Evolutionary conservation across 768 basidiomycete genomes (phyloP).

Genomic region (Cystofilobasidium bisporidii): DNA sequence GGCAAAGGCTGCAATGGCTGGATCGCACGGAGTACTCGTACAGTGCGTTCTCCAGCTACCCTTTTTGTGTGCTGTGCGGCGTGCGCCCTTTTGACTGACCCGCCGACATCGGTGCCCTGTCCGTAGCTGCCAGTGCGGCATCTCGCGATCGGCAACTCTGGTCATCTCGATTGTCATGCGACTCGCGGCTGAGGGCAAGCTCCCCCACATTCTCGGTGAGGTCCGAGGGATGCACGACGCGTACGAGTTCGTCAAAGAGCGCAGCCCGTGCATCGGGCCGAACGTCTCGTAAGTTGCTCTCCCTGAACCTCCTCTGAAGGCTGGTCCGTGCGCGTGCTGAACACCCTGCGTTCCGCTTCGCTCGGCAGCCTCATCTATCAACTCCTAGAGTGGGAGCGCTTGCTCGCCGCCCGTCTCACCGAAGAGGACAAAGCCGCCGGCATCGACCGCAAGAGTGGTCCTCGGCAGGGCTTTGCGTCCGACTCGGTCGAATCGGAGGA

Average conservation of each 20-base stretch:
- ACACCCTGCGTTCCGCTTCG: too few species aligned
- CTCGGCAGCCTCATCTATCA: conserved; percentile 79
- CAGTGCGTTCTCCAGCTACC: conserved; percentile 51
- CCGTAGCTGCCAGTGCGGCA: conserved; percentile 80
- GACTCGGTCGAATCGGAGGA: conserved; percentile 29
- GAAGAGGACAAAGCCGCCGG: conserved; percentile 30
- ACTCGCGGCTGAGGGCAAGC: conserved; percentile 63
- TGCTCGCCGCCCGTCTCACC: conserved; percentile 31
- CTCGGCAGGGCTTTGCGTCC: conserved; percentile 36
- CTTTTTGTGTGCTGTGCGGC: background rate
- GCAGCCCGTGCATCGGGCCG: conserved; percentile 76
- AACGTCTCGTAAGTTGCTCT: conserved; percentile 78
- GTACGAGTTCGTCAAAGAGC: conserved; percentile 79
- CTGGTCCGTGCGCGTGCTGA: background rate
- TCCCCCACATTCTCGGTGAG: conserved; percentile 31
- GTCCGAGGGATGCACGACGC: conserved; percentile 70
- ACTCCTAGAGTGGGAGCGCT: conserved; percentile 79
- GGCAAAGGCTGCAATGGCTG: conserved; percentile 62
- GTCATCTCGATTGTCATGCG: conserved; percentile 89
- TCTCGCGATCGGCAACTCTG: conserved; percentile 80
- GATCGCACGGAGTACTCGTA: conserved; percentile 69
- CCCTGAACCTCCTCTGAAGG: background rate
- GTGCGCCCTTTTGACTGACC: too few species aligned
- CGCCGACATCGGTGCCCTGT: conserved; percentile 2
- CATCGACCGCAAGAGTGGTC: conserved; percentile 27